A percentile compares a stretch with the other conserved stretches of the same genome.
Evolutionary conservation across 2,329 filamentous ascomycete genomes (phyloP).

Genomic region (Calonectria naviculata): DNA sequence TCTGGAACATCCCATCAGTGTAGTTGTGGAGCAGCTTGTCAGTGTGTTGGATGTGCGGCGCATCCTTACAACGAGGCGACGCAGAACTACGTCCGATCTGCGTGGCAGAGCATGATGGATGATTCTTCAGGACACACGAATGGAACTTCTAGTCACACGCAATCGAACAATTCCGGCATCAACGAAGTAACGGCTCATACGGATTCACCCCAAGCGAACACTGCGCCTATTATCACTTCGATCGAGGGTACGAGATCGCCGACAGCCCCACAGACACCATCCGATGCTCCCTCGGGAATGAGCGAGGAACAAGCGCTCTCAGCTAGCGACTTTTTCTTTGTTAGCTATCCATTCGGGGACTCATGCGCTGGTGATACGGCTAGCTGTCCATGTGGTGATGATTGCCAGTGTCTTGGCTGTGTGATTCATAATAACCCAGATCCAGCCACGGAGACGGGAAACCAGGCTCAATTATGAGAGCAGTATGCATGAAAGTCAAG

Average conservation of each 20-base stretch:
- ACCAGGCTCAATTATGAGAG: slow-evolving; percentile 9
- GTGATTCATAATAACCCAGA: slow-evolving; percentile 58
- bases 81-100: slow-evolving; percentile 62
- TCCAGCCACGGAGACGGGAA: slow-evolving; percentile 14
- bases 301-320: slow-evolving; percentile 63
- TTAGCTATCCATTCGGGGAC: slow-evolving; percentile 62
- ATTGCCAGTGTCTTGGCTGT: slow-evolving; percentile 69
- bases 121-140: slow-evolving; percentile 40
- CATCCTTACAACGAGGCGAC: slow-evolving; percentile 77
- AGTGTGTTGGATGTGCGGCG: slow-evolving; percentile 75
- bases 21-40: slow-evolving; percentile 72
- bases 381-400: slow-evolving; percentile 68
- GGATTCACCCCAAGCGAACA: slow-evolving; percentile 30
- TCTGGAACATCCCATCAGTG: slow-evolving; percentile 59
- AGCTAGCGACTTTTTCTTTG: slow-evolving; percentile 69
- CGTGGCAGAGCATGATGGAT: slow-evolving; percentile 54
- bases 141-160: slow-evolving; percentile 34
- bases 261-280: slow-evolving; percentile 57
- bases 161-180: slow-evolving; percentile 38
- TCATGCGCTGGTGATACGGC: slow-evolving; percentile 60
- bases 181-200: slow-evolving; percentile 32
- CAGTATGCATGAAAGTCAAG: not conserved
- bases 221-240: slow-evolving; percentile 21
- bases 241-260: slow-evolving; percentile 50
- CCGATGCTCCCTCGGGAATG: slow-evolving; percentile 55